Evolutionary conservation across 208 protist species (phyloP).

Genomic region (Borovskyia barvae): DNA sequence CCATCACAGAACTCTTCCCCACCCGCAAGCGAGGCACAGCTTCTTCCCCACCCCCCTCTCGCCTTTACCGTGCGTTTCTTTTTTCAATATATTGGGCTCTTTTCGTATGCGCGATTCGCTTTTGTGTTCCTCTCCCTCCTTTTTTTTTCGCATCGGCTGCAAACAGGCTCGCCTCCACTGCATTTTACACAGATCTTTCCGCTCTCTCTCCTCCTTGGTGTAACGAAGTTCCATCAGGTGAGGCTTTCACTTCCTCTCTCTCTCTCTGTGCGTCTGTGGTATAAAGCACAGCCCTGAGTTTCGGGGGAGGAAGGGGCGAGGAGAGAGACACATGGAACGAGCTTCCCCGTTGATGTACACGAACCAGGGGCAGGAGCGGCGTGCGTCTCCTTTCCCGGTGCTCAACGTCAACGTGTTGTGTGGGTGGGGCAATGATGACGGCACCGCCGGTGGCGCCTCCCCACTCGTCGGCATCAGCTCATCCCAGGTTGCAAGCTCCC

Average conservation of each 20-base stretch:
- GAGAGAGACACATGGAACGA: background rate
- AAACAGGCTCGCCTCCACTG: too few species aligned
- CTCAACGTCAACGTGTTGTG: conserved; percentile 14
- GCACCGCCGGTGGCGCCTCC: background rate
- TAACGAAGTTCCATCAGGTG: too few species aligned
- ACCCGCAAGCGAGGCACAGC: too few species aligned
- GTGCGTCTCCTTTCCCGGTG: background rate
- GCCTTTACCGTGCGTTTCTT: background rate
- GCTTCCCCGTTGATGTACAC: background rate
- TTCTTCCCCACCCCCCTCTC: background rate
- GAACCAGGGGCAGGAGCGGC: background rate
- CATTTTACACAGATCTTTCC: too few species aligned
- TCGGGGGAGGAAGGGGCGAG: background rate
- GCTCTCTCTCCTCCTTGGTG: too few species aligned
- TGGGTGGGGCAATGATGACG: background rate
- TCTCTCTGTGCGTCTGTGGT: too few species aligned
- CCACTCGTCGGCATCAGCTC: background rate
- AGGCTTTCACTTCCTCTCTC: too few species aligned
- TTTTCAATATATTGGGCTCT: too few species aligned
- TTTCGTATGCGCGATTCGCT: background rate
- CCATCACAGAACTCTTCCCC: too few species aligned
- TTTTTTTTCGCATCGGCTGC: background rate
- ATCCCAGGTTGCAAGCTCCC: background rate
- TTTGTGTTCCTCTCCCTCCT: background rate
- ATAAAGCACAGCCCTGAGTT: too few species aligned